Base-by-base conservation (phyloP, 2,329 filamentous ascomycete species). In the Davidsoniella australis region DNA sequence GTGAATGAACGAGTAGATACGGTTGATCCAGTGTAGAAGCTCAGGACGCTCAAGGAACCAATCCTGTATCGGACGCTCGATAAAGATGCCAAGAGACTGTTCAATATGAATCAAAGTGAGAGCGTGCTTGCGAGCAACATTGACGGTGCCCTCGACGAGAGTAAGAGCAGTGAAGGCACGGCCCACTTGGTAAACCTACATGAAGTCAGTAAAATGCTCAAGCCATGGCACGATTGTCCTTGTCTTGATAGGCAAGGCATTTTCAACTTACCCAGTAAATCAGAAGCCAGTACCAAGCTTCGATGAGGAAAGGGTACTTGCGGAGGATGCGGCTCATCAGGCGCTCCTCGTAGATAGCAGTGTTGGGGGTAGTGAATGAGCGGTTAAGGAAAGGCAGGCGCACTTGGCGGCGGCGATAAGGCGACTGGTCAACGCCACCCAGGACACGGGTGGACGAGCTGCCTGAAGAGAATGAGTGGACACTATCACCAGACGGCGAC, bases 251-350 rank as follows among this genome's bases (percentile, higher is more conserved):
- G n/a, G 7, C 37, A 40, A 44, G n/a, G 7, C 37, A 40, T n/a
- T 24, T 45, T 14, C n/a, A 49, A 59, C 72, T 57, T 70, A 84
- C 80, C 80, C 81, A 85, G 65, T 85, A 85, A 46, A 85, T 78
- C 54, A 84, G 64, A 2, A 77, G 75, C 81, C 81, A 85, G 57
- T 85, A 85, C 80, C 80, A 85, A 39, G 75, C 79, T 62, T 86
- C 82, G 1, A 78, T 77, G 24, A 85, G 61, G 59, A 86, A 86
- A 0, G 82, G 82, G 55, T 83, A 76, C 58, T 75, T 79, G 51
- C 69, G 69, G 12, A 85, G 68, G 36, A 85, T 56, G 4, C 80
- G 69, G 59, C 77, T 82, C 46, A 82, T 65, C 10, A 80, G 62
- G 43, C 74, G 71, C 53, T 74, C 69, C 54, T 71, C 68, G 57